These are phyloP conservation scores for Teratosphaeria gauchensis DNA, from an alignment of 2,329 filamentous ascomycete species.

Conservation along the genomic window DNA sequence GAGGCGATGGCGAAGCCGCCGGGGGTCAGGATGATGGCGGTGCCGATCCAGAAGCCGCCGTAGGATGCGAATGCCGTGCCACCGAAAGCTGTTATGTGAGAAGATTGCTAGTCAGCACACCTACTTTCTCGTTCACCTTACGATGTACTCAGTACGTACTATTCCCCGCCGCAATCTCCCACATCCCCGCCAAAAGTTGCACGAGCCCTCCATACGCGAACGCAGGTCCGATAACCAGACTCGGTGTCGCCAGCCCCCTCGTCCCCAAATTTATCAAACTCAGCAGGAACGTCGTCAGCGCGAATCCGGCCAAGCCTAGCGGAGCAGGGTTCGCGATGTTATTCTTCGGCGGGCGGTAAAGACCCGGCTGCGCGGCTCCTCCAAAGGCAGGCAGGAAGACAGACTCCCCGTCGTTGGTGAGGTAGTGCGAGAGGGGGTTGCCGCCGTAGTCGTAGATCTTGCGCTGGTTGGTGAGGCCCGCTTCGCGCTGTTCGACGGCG, in stretches of 20 bases:
- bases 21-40: constrained; percentile 62
- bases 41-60: constrained; percentile 74
- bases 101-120: background rate
- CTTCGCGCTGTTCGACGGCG: background rate
- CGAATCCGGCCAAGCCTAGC: constrained; percentile 68
- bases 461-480: background rate
- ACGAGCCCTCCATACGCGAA: constrained; percentile 70
- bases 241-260: constrained; percentile 50
- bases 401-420: constrained; percentile 34
- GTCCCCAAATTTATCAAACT: constrained; percentile 63
- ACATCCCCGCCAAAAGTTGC: constrained; percentile 77
- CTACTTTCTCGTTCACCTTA: background rate
- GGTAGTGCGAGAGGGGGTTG: constrained; percentile 42
- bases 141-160: background rate
- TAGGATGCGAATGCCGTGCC: constrained; percentile 51
- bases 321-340: constrained; percentile 72
- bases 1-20: constrained; percentile 53
- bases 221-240: constrained; percentile 59
- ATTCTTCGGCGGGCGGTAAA: constrained; percentile 48
- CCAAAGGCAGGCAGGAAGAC: constrained; percentile 51
- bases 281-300: constrained; percentile 72
- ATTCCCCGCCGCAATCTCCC: constrained; percentile 82
- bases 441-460: constrained; percentile 21
- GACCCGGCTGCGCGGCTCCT: constrained; percentile 63
- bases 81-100: constrained; percentile 45